phyloP scores from a whole-genome alignment of 345 rosid species.

The Eucalyptus curtisii region DNA sequence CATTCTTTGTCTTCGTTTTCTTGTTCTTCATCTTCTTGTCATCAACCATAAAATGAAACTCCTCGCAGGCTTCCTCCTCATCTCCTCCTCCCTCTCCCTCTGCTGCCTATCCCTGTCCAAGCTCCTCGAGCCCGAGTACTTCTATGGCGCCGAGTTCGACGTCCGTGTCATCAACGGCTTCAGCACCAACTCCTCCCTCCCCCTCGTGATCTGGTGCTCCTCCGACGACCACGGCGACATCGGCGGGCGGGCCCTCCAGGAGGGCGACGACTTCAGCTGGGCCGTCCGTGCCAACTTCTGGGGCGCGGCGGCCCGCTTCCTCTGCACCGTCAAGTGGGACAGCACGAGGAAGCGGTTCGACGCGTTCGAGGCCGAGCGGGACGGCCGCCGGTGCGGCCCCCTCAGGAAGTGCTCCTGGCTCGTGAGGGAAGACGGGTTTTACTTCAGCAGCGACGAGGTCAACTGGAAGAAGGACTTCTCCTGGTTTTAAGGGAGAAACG shows the following conservation, averaged over 20 bases:
- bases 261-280: constrained; percentile 89
- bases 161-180: constrained; percentile 85
- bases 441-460: constrained; percentile 73
- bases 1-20: not conserved
- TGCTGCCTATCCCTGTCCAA: not conserved
- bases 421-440: constrained; percentile 80
- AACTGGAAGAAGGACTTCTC: constrained; percentile 78
- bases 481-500: constrained; percentile 16
- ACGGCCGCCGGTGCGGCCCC: constrained; percentile 40
- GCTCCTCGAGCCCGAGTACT: constrained; percentile 11
- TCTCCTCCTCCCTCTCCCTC: not conserved
- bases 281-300: constrained; percentile 23
- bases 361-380: constrained; percentile 53
- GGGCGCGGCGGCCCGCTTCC: constrained; percentile 15
- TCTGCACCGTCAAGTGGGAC: constrained; percentile 82
- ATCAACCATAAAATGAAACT: not conserved
- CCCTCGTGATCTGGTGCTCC: constrained; percentile 83
- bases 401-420: constrained; percentile 77
- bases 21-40: not conserved
- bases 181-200: constrained; percentile 71
- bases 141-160: constrained; percentile 33
- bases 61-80: not conserved
- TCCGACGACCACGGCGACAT: constrained; percentile 39
- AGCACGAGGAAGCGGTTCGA: constrained; percentile 36
- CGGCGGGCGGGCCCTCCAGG: constrained; percentile 95